Conservation (phyloP, 169 alveolate species). For the Cystoisospora suis region DNA sequence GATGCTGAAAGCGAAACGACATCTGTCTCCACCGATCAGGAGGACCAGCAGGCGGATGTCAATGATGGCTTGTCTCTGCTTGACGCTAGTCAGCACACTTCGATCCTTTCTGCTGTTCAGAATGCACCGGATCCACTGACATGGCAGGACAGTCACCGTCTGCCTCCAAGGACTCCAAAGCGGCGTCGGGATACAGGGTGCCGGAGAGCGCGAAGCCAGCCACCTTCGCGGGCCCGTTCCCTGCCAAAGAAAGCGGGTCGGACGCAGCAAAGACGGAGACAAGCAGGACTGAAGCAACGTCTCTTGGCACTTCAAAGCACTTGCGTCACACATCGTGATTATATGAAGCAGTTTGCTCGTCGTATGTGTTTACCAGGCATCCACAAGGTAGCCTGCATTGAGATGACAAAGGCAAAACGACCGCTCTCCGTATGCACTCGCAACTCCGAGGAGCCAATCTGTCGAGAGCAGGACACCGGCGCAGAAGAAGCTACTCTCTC, state of each 20-base stretch:
- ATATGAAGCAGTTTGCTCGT: conserved; percentile 17
- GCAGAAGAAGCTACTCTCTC: neutral
- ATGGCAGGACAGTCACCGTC: too few species aligned
- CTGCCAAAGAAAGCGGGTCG: neutral
- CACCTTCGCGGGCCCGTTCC: neutral
- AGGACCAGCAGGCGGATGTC: too few species aligned
- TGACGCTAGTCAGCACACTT: too few species aligned
- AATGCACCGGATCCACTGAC: too few species aligned
- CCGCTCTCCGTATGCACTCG: neutral
- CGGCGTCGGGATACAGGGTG: too few species aligned
- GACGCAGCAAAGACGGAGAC: neutral
- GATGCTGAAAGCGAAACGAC: too few species aligned
- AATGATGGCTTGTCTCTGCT: too few species aligned
- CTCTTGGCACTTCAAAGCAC: neutral
- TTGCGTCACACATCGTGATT: neutral
- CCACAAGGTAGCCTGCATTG: conserved; percentile 12
- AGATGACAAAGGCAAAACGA: conserved; percentile 25
- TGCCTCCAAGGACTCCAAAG: too few species aligned
- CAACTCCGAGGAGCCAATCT: neutral
- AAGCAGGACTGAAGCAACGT: neutral
- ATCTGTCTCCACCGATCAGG: too few species aligned
- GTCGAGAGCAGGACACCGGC: neutral
- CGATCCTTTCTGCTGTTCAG: too few species aligned
- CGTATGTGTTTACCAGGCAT: neutral
- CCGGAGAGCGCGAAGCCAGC: conserved; percentile 28